A percentile compares a stretch with the other conserved stretches of the same genome.
These are phyloP conservation scores for Parietaria judaica DNA, from an alignment of 306 rosid species.

Conservation along the genomic window DNA sequence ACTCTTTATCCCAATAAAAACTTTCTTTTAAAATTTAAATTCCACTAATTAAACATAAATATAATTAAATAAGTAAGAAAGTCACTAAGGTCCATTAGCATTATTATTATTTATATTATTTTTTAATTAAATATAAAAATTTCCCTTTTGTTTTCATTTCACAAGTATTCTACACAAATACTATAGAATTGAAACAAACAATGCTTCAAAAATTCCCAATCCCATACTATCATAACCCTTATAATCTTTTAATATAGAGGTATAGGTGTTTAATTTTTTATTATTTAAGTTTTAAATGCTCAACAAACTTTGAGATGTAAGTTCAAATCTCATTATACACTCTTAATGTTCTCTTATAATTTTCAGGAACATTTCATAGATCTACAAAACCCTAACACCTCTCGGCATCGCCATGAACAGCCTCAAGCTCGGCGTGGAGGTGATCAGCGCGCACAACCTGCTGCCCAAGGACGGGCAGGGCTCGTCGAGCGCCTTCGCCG, in stretches of 20 bases:
- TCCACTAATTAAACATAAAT: not conserved
- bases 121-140: too few species aligned
- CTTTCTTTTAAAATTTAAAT: not conserved
- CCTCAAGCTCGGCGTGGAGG: slow-evolving; percentile 74
- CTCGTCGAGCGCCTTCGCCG: slow-evolving; percentile 65
- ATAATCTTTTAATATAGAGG: too few species aligned
- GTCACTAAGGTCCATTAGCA: not conserved
- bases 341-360: too few species aligned
- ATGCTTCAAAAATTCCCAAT: too few species aligned
- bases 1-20: not conserved
- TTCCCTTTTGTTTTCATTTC: not conserved
- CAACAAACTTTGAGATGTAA: too few species aligned
- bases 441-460: slow-evolving; percentile 76
- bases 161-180: not conserved
- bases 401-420: slow-evolving; percentile 31
- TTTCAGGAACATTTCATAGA: slow-evolving; percentile 21
- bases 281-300: too few species aligned
- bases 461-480: slow-evolving; percentile 80
- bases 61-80: not conserved
- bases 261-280: too few species aligned
- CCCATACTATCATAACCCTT: too few species aligned
- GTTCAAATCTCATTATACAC: too few species aligned
- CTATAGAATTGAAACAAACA: too few species aligned
- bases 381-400: slow-evolving; percentile 3
- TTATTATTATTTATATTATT: not conserved